Percentiles rank a stretch among this genome's conserved stretches.
Evolutionary conservation across 2,329 filamentous ascomycete species (phyloP).

Genomic region (Leptographium galeiforme): DNA sequence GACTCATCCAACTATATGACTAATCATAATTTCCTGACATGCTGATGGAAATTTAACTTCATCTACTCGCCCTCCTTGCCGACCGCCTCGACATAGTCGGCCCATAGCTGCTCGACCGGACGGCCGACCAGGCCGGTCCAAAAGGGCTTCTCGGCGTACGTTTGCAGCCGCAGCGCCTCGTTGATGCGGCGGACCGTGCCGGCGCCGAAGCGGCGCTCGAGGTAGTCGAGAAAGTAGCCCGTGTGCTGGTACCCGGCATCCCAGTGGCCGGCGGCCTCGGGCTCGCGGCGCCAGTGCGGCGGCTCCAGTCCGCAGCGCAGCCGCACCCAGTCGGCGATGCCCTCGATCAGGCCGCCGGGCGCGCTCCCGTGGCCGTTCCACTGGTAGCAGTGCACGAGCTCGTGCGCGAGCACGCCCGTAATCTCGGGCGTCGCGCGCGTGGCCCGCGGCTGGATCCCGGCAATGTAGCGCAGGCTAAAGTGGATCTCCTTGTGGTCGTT

Average conservation of each 20-base stretch:
- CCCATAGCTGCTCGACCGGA: constrained; percentile 58
- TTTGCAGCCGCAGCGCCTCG: constrained; percentile 46
- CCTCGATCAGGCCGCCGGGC: constrained; percentile 73
- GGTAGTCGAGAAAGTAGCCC: constrained; percentile 78
- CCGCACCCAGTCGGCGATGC: constrained; percentile 86
- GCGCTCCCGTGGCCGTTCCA: constrained; percentile 50
- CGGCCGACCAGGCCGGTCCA: constrained; percentile 56
- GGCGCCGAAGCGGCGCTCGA: constrained; percentile 53
- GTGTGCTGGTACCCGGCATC: constrained; percentile 84
- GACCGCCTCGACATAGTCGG: constrained; percentile 44
- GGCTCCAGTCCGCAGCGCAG: constrained; percentile 59
- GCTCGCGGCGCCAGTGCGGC: constrained; percentile 65
- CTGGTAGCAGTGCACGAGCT: constrained; percentile 92
- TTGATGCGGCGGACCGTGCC: constrained; percentile 53
- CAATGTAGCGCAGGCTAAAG: constrained; percentile 66
- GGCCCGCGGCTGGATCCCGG: constrained; percentile 23
- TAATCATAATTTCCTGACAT: background rate
- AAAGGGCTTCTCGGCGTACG: constrained; percentile 52
- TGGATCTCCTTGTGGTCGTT: constrained; percentile 87
- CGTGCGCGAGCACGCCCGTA: constrained; percentile 73
- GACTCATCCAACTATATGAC: constrained; percentile 3
- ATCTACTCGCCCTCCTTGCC: constrained; percentile 5
- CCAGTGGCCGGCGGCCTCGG: constrained; percentile 44
- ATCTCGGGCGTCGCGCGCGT: constrained; percentile 47
- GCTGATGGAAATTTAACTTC: background rate